Conservation (phyloP, 805 yeast species). For the Zygoascus biomembranicola region DNA sequence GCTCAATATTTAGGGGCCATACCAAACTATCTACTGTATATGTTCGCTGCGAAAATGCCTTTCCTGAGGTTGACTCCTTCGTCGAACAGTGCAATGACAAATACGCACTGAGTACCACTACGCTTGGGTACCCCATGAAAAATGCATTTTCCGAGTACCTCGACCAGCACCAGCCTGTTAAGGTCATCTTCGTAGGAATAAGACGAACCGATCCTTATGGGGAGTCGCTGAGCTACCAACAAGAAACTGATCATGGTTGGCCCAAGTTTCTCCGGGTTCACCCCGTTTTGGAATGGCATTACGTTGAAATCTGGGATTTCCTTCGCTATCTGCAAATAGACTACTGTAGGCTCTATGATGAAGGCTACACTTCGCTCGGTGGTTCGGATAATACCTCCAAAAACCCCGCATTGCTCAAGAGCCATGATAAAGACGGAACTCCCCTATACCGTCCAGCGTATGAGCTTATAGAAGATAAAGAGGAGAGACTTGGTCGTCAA, state of each 20-base stretch:
- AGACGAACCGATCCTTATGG: slow-evolving; percentile 86
- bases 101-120: slow-evolving; percentile 46
- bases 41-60: slow-evolving; percentile 66
- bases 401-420: slow-evolving; percentile 50
- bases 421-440: slow-evolving; percentile 20
- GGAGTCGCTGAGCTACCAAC: slow-evolving; percentile 45
- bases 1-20: slow-evolving; percentile 13
- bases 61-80: slow-evolving; percentile 61
- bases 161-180: slow-evolving; percentile 40
- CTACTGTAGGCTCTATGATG: slow-evolving; percentile 71
- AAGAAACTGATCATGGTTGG: slow-evolving; percentile 84
- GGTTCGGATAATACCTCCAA: slow-evolving; percentile 61
- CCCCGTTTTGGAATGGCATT: slow-evolving; percentile 85
- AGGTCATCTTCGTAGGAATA: slow-evolving; percentile 80
- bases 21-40: slow-evolving; percentile 52
- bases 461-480: slow-evolving; percentile 40
- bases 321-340: slow-evolving; percentile 47
- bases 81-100: slow-evolving; percentile 44
- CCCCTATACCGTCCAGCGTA: slow-evolving; percentile 53
- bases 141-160: slow-evolving; percentile 64
- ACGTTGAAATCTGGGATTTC: slow-evolving; percentile 76
- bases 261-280: slow-evolving; percentile 78
- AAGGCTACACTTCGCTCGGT: slow-evolving; percentile 87
- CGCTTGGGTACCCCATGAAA: slow-evolving; percentile 41
- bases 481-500: slow-evolving; percentile 44